Percentiles rank a stretch among this genome's conserved stretches.
phyloP scores from a whole-genome alignment of 257 asterid genomes.

The Gentiana macrophylla region DNA sequence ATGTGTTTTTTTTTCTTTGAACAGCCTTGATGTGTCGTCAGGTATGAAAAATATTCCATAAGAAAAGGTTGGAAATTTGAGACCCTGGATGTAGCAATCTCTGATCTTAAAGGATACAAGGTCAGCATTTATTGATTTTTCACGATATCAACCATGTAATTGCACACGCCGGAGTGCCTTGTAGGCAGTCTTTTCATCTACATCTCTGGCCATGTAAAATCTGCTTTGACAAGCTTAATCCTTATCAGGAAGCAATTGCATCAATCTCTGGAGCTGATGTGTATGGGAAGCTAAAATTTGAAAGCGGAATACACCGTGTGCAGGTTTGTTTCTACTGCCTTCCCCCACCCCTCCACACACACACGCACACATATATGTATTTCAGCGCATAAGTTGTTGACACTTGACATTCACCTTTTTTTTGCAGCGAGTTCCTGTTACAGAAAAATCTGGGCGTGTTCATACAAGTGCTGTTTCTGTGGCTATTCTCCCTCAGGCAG shows the following conservation, averaged over 20 bases:
- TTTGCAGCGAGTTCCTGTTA: constrained; percentile 84
- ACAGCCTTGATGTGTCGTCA: constrained; percentile 21
- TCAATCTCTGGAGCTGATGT: constrained; percentile 84
- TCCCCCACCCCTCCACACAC: background rate
- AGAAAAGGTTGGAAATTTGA: constrained; percentile 91
- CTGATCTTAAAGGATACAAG: constrained; percentile 88
- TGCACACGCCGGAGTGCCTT: background rate
- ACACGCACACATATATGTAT: constrained; percentile 5
- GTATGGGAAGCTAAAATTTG: constrained; percentile 88
- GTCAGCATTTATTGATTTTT: constrained; percentile 19
- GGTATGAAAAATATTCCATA: constrained; percentile 81
- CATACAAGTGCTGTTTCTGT: constrained; percentile 97
- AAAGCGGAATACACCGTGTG: constrained; percentile 97
- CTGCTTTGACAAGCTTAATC: constrained; percentile 10
- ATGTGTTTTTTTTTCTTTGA: constrained; percentile 8
- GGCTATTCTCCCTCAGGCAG: constrained; percentile 95
- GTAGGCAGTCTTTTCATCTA: constrained; percentile 1
- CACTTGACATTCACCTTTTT: constrained; percentile 4
- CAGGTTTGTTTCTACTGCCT: constrained; percentile 40
- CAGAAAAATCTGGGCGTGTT: constrained; percentile 89
- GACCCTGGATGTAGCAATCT: constrained; percentile 60
- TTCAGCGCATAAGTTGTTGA: constrained; percentile 14
- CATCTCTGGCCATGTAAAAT: constrained; percentile 4
- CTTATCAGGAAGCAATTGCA: constrained; percentile 82
- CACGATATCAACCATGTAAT: background rate